Evolutionary conservation across 306 rosid species (phyloP).

Genomic region (Inga leiocalycina): DNA sequence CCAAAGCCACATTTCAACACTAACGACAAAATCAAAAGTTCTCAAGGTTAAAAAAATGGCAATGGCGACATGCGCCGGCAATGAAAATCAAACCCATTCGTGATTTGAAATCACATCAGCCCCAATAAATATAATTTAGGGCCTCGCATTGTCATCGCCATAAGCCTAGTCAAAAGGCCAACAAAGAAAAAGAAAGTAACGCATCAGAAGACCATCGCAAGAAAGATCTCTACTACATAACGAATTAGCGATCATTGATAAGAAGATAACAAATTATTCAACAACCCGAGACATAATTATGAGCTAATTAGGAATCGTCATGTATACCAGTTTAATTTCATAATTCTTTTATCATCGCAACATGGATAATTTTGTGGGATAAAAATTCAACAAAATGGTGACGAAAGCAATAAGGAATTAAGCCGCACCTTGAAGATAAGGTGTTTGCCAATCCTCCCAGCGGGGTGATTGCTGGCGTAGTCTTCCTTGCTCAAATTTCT

Average conservation of each 20-base stretch:
- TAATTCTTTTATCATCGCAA: background rate
- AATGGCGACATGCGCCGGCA: background rate
- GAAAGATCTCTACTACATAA: background rate
- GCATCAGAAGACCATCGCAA: background rate
- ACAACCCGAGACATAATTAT: background rate
- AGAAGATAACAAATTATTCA: background rate
- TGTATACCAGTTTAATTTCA: background rate
- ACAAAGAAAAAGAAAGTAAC: background rate
- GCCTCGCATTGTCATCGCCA: background rate
- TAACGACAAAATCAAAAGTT: background rate
- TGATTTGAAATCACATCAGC: background rate
- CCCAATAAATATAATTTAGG: background rate
- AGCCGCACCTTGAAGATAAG: constrained; percentile 84
- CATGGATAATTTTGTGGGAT: background rate
- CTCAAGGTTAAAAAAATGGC: background rate
- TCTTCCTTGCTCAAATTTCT: constrained; percentile 79
- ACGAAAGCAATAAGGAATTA: background rate
- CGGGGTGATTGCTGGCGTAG: constrained; percentile 94
- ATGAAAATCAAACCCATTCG: background rate
- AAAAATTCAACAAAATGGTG: background rate
- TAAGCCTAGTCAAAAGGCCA: background rate
- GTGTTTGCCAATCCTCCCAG: constrained; percentile 90
- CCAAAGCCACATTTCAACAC: constrained; percentile 12
- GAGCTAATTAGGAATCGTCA: background rate
- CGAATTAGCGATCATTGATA: background rate